phyloP scores from a whole-genome alignment of 176 grass and related monocot species.

The Eragrostis nindensis region DNA sequence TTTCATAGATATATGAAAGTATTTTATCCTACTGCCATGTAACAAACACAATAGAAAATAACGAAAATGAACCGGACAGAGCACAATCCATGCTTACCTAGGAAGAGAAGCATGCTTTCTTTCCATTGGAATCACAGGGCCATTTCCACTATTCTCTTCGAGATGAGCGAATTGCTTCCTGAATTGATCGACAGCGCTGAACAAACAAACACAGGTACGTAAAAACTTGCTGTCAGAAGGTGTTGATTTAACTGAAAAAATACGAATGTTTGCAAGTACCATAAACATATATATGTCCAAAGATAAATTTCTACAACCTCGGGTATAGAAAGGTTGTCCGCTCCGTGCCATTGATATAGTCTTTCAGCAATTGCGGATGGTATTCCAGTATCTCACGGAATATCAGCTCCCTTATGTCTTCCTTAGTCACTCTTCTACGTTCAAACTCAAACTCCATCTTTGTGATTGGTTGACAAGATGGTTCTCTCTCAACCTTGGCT shows the following conservation, averaged over 20 bases:
- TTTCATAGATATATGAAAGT: background rate
- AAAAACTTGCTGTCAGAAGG: slow-evolving; percentile 13
- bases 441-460: slow-evolving; percentile 99
- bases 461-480: slow-evolving; percentile 87
- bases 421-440: slow-evolving; percentile 90
- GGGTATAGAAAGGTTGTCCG: slow-evolving; percentile 97
- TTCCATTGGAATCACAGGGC: slow-evolving; percentile 67
- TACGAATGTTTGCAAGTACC: slow-evolving; percentile 19
- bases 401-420: slow-evolving; percentile 94
- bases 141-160: slow-evolving; percentile 85
- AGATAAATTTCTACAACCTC: slow-evolving; percentile 57
- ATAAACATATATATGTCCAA: slow-evolving; percentile 33
- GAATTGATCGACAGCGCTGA: slow-evolving; percentile 95
- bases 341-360: slow-evolving; percentile 91
- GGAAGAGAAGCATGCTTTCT: slow-evolving; percentile 96
- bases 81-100: slow-evolving; percentile 57
- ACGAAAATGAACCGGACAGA: slow-evolving; percentile 33
- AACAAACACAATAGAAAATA: slow-evolving; percentile 1
- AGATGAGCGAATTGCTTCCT: slow-evolving; percentile 93
- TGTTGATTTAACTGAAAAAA: background rate
- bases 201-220: slow-evolving; percentile 38
- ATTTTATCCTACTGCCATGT: slow-evolving; percentile 14
- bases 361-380: slow-evolving; percentile 93
- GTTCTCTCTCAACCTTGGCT: slow-evolving; percentile 90
- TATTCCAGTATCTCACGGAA: slow-evolving; percentile 98